Evolutionary conservation across 2,329 filamentous ascomycete genomes (phyloP).

Genomic region (Aspergillus hiratsukae): DNA sequence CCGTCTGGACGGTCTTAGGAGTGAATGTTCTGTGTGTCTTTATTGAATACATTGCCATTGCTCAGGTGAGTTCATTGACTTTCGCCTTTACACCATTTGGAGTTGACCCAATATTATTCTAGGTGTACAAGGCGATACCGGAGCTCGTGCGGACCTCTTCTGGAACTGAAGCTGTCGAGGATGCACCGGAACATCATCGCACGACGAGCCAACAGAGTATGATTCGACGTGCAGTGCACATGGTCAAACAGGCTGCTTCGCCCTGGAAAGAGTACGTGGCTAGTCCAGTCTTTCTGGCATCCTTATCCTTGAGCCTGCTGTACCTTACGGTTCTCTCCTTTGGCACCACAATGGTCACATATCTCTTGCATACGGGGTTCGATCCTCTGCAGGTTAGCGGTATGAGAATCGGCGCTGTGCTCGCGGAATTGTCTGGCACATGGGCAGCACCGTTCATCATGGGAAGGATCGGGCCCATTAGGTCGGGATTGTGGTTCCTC

Average conservation of each 20-base stretch:
- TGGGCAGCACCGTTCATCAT: conserved; percentile 50
- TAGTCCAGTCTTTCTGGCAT: conserved; percentile 39
- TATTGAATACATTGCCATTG: conserved; percentile 40
- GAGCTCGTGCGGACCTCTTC: conserved; percentile 10
- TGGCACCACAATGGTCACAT: conserved; percentile 53
- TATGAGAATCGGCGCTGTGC: conserved; percentile 44
- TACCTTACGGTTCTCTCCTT: conserved; percentile 55
- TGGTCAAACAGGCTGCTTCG: conserved; percentile 5
- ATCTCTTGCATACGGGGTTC: conserved; percentile 49
- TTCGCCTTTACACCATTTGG: neutral
- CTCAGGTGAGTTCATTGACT: conserved; percentile 21
- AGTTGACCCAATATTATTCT: neutral
- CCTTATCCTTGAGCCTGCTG: conserved; percentile 47
- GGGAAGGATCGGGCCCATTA: conserved; percentile 51
- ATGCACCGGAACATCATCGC: conserved; percentile 13
- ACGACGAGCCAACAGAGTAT: conserved; percentile 31
- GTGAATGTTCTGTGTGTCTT: conserved; percentile 41
- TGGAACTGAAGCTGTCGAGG: neutral
- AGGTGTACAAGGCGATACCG: conserved; percentile 19
- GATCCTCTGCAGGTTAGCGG: conserved; percentile 46
- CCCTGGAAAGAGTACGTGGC: conserved; percentile 26
- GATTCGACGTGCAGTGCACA: neutral
- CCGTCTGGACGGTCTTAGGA: conserved; percentile 44
- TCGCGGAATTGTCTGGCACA: conserved; percentile 53
- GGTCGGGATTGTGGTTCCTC: conserved; percentile 67